Percentiles rank a stretch among this genome's conserved stretches.
Conservation (phyloP, 345 rosid species). For the Boechera stricta region DNA sequence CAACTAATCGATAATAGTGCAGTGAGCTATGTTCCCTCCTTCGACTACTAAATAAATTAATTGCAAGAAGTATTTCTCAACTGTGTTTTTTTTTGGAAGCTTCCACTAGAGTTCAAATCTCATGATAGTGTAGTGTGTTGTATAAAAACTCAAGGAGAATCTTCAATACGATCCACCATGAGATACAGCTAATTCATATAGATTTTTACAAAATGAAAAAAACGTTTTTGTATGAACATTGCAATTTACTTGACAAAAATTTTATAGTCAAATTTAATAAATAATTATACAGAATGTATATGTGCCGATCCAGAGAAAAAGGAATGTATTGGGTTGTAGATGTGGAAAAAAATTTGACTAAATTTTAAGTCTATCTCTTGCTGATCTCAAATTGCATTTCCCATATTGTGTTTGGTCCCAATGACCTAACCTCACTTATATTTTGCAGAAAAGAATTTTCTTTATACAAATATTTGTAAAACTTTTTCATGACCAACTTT, state of each 20-base stretch:
- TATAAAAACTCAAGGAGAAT: not conserved
- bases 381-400: not conserved
- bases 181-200: not conserved
- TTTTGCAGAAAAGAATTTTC: conserved; percentile 39
- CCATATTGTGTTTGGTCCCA: conserved; percentile 34
- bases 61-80: conserved; percentile 10
- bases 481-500: conserved; percentile 17
- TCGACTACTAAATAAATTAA: conserved; percentile 7
- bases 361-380: not conserved
- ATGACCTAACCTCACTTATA: conserved; percentile 29
- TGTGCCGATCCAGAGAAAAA: too few relatives aligned
- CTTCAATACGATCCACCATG: not conserved
- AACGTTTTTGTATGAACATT: not conserved
- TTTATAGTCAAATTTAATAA: not conserved
- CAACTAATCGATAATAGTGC: conserved; percentile 8
- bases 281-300: too few relatives aligned
- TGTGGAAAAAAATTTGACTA: not conserved
- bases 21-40: not conserved
- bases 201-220: not conserved
- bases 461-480: conserved; percentile 38
- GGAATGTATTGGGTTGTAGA: not conserved
- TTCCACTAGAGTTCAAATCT: conserved; percentile 1
- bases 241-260: not conserved
- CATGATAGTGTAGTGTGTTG: not conserved
- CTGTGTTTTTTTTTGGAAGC: not conserved